Evolutionary conservation across 306 rosid species (phyloP).

Genomic region (Vachellia collinsii): DNA sequence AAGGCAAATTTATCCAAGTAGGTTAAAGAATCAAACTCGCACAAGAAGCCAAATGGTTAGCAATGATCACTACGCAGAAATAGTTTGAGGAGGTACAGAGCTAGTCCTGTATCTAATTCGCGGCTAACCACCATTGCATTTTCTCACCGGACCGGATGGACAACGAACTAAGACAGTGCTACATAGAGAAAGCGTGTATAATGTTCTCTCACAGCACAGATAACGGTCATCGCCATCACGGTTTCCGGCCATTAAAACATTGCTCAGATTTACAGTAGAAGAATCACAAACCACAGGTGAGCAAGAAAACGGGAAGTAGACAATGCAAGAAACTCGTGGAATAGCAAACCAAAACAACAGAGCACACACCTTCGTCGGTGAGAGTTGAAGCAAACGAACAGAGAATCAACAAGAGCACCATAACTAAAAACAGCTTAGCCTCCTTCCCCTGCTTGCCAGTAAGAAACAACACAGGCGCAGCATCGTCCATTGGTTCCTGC

Average conservation of each 20-base stretch:
- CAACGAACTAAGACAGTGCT: not conserved
- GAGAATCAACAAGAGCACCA: constrained; percentile 3
- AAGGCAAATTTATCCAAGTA: not conserved
- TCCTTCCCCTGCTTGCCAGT: constrained; percentile 21
- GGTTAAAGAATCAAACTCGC: not conserved
- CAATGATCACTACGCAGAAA: too few relatives aligned
- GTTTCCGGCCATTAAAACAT: not conserved
- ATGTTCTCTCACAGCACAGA: not conserved
- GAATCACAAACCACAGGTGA: not conserved
- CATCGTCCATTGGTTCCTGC: constrained; percentile 31
- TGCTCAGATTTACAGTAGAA: not conserved
- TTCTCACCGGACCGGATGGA: not conserved
- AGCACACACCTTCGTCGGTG: constrained; percentile 50
- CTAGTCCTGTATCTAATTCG: not conserved
- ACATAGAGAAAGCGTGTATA: not conserved
- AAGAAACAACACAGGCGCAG: not conserved
- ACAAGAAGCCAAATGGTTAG: not conserved
- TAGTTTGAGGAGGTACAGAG: not conserved
- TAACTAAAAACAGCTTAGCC: not conserved
- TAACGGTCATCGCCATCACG: not conserved
- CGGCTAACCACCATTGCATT: not conserved
- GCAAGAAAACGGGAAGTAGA: not conserved
- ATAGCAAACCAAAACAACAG: not conserved
- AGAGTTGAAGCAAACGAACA: constrained; percentile 42
- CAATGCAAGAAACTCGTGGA: not conserved